Evolutionary conservation across 2,329 filamentous ascomycete genomes (phyloP).

Genomic region (Immersiporthe knoxdaviesiana): DNA sequence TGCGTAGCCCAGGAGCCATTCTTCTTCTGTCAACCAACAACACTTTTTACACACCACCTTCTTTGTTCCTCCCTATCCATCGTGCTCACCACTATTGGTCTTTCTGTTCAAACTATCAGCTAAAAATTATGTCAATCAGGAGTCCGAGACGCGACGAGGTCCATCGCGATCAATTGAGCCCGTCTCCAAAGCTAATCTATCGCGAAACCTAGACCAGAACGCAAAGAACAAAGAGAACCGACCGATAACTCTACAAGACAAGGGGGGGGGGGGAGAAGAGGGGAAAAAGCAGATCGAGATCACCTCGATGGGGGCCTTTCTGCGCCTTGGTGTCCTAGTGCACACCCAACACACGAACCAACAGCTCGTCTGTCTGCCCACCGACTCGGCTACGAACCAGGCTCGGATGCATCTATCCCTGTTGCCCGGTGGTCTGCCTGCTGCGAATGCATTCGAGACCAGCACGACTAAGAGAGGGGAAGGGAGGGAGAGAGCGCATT

Average conservation of each 20-base stretch:
- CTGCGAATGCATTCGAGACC: not conserved
- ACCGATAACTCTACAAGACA: not conserved
- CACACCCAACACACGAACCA: not conserved
- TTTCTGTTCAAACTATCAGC: not conserved
- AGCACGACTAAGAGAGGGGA: not conserved
- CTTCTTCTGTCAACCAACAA: no score
- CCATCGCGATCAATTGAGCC: not conserved
- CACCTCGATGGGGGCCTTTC: no score
- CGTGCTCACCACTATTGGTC: no score
- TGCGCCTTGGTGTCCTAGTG: not conserved
- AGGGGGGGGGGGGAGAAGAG: not conserved
- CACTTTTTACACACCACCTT: not conserved
- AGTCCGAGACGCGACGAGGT: not conserved
- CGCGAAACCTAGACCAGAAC: not conserved
- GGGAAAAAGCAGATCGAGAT: no score
- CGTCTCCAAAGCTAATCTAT: not conserved
- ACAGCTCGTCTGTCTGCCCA: not conserved
- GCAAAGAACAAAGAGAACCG: not conserved
- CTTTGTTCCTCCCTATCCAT: not conserved
- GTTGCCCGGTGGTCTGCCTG: not conserved
- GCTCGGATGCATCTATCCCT: not conserved
- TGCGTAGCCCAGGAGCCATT: no score
- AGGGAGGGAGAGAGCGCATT: no score
- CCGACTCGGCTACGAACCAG: not conserved
- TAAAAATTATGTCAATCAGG: not conserved